Evolutionary conservation across 2,329 filamentous ascomycete genomes (phyloP).

Genomic region (Penicillium sclerotigenum): DNA sequence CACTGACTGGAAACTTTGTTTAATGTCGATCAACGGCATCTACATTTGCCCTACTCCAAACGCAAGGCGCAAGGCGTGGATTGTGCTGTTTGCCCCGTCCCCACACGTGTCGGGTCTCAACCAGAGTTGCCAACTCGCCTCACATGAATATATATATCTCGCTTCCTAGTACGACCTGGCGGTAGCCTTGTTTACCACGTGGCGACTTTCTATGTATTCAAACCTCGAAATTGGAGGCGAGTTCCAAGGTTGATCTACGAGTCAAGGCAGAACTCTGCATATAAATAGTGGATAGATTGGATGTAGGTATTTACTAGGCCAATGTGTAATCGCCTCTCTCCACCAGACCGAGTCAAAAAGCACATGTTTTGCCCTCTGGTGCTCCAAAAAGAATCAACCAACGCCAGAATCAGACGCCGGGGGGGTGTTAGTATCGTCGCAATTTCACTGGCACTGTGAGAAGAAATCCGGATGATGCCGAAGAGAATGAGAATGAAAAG

Average conservation of each 20-base stretch:
- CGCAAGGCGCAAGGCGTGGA: neutral
- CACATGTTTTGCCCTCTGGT: neutral
- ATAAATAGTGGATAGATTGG: neutral
- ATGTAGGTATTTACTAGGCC: slow-evolving; percentile 1
- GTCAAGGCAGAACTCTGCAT: neutral
- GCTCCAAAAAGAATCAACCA: neutral
- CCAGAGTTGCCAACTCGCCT: neutral
- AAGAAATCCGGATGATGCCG: neutral
- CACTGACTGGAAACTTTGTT: neutral
- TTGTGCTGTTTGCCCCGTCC: neutral
- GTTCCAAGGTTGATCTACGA: neutral
- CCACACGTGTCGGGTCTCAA: neutral
- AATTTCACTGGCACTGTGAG: neutral
- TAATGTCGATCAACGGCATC: neutral
- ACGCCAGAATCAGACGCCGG: slow-evolving; percentile 6
- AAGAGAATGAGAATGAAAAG: neutral
- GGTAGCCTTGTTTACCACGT: slow-evolving; percentile 3
- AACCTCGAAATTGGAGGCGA: neutral
- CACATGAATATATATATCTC: neutral
- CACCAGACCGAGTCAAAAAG: neutral
- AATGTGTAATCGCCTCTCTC: neutral
- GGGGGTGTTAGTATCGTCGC: slow-evolving; percentile 19
- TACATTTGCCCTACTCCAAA: neutral
- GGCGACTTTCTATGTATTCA: slow-evolving; percentile 7
- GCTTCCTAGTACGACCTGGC: neutral